Percentiles rank a stretch among this genome's conserved stretches.
phyloP scores from a whole-genome alignment of 768 basidiomycete species.

The Tylopilus felleus region DNA sequence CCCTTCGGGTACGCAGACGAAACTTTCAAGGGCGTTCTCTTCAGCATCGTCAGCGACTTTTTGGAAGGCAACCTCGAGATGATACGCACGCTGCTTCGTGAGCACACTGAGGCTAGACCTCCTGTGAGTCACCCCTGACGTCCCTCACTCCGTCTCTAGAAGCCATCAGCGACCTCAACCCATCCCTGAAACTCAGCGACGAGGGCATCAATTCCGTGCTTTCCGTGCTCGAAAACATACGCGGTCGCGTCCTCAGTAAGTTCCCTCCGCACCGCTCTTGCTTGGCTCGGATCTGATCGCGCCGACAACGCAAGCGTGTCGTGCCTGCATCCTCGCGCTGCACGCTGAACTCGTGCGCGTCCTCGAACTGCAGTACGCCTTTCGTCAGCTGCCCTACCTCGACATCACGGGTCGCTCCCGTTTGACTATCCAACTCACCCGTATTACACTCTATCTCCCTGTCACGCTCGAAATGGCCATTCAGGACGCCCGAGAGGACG shows the following conservation, averaged over 20 bases:
- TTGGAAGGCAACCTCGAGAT: slow-evolving; percentile 86
- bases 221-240: slow-evolving; percentile 61
- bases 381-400: slow-evolving; percentile 73
- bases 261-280: background rate
- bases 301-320: slow-evolving; percentile 49
- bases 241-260: slow-evolving; percentile 70
- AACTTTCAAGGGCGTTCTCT: slow-evolving; percentile 70
- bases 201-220: slow-evolving; percentile 79
- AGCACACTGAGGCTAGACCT: slow-evolving; percentile 22
- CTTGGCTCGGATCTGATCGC: background rate
- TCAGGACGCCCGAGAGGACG: slow-evolving; percentile 34
- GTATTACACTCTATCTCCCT: slow-evolving; percentile 73
- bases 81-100: slow-evolving; percentile 71
- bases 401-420: slow-evolving; percentile 74
- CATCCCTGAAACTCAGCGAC: slow-evolving; percentile 70
- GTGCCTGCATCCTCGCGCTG: slow-evolving; percentile 71
- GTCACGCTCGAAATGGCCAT: slow-evolving; percentile 71
- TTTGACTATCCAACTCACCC: slow-evolving; percentile 71
- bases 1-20: slow-evolving; percentile 66
- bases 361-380: slow-evolving; percentile 77
- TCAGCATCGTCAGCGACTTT: slow-evolving; percentile 77
- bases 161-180: slow-evolving; percentile 77
- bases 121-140: background rate
- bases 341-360: slow-evolving; percentile 70
- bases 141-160: slow-evolving; percentile 36